A percentile compares a stretch with the other conserved stretches of the same genome.
Evolutionary conservation across 768 basidiomycete species (phyloP).

Genomic region (Tylopilus vinaceipallidus): DNA sequence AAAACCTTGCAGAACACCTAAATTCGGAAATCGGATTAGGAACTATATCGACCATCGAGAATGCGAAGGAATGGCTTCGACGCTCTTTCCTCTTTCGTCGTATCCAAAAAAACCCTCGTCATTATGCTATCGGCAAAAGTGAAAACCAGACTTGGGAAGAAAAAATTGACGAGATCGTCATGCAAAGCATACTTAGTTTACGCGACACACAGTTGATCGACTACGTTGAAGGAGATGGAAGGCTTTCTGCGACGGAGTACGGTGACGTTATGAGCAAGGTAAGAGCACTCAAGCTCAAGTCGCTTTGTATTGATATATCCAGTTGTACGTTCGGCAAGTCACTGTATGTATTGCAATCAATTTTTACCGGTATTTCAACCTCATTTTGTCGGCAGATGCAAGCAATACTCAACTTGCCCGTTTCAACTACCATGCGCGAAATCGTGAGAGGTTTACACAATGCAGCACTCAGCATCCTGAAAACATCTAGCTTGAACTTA

Average conservation of each 20-base stretch:
- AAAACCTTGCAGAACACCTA: conserved; percentile 83
- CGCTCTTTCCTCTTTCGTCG: conserved; percentile 86
- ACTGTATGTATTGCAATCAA: conserved; percentile 44
- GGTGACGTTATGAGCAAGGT: conserved; percentile 91
- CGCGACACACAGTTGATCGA: conserved; percentile 59
- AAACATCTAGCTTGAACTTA: conserved; percentile 53
- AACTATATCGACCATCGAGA: conserved; percentile 68
- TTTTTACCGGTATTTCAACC: neutral
- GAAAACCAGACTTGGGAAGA: conserved; percentile 65
- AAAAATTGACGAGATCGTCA: conserved; percentile 70
- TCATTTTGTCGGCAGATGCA: conserved; percentile 53
- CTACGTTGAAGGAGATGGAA: conserved; percentile 39
- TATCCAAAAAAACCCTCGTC: conserved; percentile 76
- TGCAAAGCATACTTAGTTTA: conserved; percentile 59
- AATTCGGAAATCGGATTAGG: conserved; percentile 91
- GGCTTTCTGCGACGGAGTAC: conserved; percentile 64
- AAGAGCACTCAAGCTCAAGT: conserved; percentile 9
- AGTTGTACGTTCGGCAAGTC: conserved; percentile 75
- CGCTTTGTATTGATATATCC: conserved; percentile 6
- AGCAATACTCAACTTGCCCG: conserved; percentile 57
- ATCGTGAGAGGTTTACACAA: conserved; percentile 47
- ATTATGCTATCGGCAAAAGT: conserved; percentile 66
- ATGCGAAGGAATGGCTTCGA: conserved; percentile 80
- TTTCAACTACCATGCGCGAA: conserved; percentile 56
- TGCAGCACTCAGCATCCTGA: conserved; percentile 3